Conservation (phyloP, 345 rosid genomes). For the Trapa incisa region DNA sequence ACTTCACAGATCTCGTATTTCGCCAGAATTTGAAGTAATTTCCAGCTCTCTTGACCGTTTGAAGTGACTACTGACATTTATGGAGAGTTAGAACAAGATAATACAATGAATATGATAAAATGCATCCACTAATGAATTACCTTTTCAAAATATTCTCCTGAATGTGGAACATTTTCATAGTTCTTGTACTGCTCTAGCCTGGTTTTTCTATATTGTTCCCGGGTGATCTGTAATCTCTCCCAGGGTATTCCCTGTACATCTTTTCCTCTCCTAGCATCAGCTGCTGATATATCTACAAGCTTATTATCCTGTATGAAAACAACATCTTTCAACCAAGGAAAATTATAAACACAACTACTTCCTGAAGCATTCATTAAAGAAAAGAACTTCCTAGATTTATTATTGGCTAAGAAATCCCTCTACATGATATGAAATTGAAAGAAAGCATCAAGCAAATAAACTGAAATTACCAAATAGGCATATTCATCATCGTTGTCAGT, state of each 20-base stretch:
- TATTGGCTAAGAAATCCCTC: neutral
- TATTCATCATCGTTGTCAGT: too few species aligned
- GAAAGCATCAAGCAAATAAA: neutral
- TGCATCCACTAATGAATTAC: neutral
- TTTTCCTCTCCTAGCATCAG: conserved; percentile 68
- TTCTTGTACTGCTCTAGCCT: conserved; percentile 90
- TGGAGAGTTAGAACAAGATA: conserved; percentile 1
- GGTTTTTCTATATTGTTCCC: conserved; percentile 75
- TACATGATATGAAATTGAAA: neutral
- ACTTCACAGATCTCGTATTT: conserved; percentile 48
- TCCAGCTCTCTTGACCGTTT: conserved; percentile 30
- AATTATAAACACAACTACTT: neutral
- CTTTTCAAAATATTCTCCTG: conserved; percentile 3
- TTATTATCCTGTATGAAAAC: conserved; percentile 32
- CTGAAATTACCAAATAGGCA: too few species aligned
- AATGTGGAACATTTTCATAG: conserved; percentile 62
- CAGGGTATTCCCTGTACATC: conserved; percentile 98
- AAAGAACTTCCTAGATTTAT: neutral
- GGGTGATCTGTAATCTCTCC: conserved; percentile 73
- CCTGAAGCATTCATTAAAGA: neutral
- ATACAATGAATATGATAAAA: neutral
- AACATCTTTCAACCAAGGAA: neutral
- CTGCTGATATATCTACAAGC: conserved; percentile 62
- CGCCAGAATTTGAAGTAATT: conserved; percentile 35
- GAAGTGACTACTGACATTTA: conserved; percentile 23